Conservation (phyloP, 768 basidiomycete genomes). For the Kwoniella sp. region DNA sequence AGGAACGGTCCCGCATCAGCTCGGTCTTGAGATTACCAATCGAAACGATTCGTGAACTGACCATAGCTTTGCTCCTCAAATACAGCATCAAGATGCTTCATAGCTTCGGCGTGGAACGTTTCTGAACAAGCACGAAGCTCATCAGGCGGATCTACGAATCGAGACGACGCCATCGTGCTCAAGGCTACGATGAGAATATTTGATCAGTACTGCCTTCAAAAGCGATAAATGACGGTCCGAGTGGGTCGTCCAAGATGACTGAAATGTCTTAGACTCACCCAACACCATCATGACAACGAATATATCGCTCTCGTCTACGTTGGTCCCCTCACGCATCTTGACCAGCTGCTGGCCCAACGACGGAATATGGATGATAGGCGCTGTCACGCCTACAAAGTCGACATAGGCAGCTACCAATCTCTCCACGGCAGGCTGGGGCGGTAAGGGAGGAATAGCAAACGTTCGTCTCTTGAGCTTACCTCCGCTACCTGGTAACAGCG, state of each 20-base stretch:
- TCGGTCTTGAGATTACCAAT: no score
- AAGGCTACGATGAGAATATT: slow-evolving; percentile 35
- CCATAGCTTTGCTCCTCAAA: slow-evolving; percentile 54
- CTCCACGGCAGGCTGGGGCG: slow-evolving; percentile 56
- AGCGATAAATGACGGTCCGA: no score
- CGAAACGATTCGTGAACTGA: no score
- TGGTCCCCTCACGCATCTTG: slow-evolving; percentile 51
- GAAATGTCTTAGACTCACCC: slow-evolving; percentile 41
- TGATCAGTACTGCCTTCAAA: not conserved
- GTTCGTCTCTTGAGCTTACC: slow-evolving; percentile 28
- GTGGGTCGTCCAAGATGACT: no score
- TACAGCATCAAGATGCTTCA: slow-evolving; percentile 56
- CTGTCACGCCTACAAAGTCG: slow-evolving; percentile 56
- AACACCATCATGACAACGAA: slow-evolving; percentile 57
- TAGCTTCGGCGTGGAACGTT: slow-evolving; percentile 56
- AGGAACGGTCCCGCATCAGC: no score
- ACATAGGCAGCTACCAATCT: slow-evolving; percentile 55
- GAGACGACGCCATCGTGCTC: slow-evolving; percentile 56
- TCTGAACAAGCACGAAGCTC: slow-evolving; percentile 56
- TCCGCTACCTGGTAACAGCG: slow-evolving; percentile 7
- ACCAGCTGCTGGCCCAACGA: slow-evolving; percentile 52
- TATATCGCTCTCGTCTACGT: slow-evolving; percentile 54
- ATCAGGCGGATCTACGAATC: slow-evolving; percentile 56
- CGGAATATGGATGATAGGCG: slow-evolving; percentile 57
- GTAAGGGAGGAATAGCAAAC: slow-evolving; percentile 53